Conservation (phyloP, 805 yeast species). For the Saccharomycopsis sp. region DNA sequence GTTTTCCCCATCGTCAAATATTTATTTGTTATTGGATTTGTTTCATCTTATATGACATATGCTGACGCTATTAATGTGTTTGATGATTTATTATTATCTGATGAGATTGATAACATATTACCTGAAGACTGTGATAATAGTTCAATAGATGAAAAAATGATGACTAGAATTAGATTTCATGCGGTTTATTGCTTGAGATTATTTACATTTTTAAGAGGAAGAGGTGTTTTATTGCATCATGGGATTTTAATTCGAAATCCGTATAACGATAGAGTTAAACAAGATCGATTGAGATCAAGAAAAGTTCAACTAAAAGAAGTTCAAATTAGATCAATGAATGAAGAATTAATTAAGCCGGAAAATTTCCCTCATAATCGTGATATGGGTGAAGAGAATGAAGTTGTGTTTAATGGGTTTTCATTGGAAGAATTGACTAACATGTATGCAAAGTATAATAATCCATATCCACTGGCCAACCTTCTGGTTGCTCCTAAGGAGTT, state of each 20-base stretch:
- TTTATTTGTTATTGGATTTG: conserved; percentile 15
- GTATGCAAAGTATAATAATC: background rate
- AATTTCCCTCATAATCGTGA: conserved; percentile 13
- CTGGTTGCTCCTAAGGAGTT: background rate
- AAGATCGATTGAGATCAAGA: conserved; percentile 6
- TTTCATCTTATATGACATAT: conserved; percentile 5
- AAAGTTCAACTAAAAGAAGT: conserved; percentile 5
- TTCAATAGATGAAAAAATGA: background rate
- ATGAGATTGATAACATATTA: background rate
- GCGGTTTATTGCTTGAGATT: conserved; percentile 7
- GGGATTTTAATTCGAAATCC: conserved; percentile 11
- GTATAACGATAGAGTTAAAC: conserved; percentile 3
- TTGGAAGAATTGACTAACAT: background rate
- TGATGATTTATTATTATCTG: background rate
- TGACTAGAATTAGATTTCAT: conserved; percentile 1
- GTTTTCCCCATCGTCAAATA: conserved; percentile 15
- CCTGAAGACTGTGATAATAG: background rate
- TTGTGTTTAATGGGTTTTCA: conserved; percentile 3
- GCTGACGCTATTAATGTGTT: conserved; percentile 13
- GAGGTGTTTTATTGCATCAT: conserved; percentile 12
- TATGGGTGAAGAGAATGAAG: background rate
- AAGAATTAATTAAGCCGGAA: conserved; percentile 8
- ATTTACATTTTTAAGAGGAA: conserved; percentile 12
- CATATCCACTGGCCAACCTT: background rate
- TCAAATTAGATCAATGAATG: conserved; percentile 10